Evolutionary conservation across 2,329 filamentous ascomycete species (phyloP).

Genomic region (Colletotrichum sp.): DNA sequence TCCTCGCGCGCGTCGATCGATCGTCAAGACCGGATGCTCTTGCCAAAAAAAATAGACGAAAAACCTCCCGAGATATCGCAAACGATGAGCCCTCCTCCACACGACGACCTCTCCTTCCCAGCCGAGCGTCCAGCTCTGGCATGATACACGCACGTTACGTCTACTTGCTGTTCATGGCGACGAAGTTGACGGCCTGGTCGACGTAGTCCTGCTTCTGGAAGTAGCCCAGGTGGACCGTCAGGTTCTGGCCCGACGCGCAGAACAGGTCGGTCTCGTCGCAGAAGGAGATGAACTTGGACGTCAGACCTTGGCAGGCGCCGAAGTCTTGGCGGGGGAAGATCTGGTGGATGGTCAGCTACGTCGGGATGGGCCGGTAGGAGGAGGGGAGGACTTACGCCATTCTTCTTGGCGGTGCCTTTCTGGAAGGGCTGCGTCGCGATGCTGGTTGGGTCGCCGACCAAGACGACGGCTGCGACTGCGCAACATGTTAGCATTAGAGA

Average conservation of each 20-base stretch:
- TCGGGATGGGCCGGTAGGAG: fast-evolving
- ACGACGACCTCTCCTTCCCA: not conserved
- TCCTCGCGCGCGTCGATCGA: not conserved
- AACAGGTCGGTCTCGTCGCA: constrained; percentile 14
- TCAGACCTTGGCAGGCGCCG: not conserved
- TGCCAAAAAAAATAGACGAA: not conserved
- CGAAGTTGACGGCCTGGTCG: not conserved
- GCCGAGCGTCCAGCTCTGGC: constrained; percentile 7
- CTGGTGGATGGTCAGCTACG: not conserved
- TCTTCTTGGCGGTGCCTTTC: constrained; percentile 37
- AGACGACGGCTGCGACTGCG: constrained; percentile 42
- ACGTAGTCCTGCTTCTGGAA: constrained; percentile 10
- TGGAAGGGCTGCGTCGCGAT: constrained; percentile 38
- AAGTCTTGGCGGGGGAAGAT: constrained; percentile 15
- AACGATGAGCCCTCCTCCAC: not conserved
- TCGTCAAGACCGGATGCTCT: constrained; percentile 12
- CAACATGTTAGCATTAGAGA: not conserved
- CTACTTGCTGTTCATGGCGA: not conserved
- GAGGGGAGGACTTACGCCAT: constrained; percentile 37
- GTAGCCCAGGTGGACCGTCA: constrained; percentile 13
- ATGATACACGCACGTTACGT: not conserved
- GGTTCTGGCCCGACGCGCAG: constrained; percentile 14
- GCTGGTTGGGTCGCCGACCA: constrained; percentile 47
- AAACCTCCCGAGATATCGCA: not conserved
- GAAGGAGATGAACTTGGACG: not conserved